These are phyloP conservation scores for Halophytophthora polymorphica DNA, from an alignment of 352 stramenopile genomes.

Conservation along the genomic window DNA sequence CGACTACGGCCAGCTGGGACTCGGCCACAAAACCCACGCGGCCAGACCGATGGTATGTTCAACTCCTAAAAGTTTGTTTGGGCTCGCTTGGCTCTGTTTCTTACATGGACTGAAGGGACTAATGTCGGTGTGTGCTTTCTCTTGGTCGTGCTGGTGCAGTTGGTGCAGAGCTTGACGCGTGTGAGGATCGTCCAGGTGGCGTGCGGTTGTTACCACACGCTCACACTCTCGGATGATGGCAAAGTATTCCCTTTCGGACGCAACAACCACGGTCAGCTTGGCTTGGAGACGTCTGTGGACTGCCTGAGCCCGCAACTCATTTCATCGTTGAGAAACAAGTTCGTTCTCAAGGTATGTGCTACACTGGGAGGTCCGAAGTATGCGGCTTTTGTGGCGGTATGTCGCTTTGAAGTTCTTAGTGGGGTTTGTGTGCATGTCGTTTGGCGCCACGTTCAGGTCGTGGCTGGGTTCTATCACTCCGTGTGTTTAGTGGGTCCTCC, in stretches of 20 bases:
- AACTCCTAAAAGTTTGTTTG: background rate
- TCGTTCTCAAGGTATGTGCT: slow-evolving; percentile 54
- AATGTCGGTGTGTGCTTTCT: background rate
- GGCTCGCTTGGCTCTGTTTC: background rate
- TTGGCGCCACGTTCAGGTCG: slow-evolving; percentile 47
- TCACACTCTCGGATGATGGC: slow-evolving; percentile 77
- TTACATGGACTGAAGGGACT: background rate
- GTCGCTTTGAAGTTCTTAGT: too few relatives aligned
- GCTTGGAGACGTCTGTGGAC: slow-evolving; percentile 68
- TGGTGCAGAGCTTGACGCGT: slow-evolving; percentile 43
- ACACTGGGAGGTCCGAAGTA: background rate
- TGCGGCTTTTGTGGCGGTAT: too few relatives aligned
- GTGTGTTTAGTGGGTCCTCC: slow-evolving; percentile 46
- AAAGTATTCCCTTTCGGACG: slow-evolving; percentile 91
- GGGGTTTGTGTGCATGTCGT: background rate
- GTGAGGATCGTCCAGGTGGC: slow-evolving; percentile 68
- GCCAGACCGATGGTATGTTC: slow-evolving; percentile 49
- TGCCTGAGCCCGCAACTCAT: slow-evolving; percentile 76
- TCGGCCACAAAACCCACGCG: slow-evolving; percentile 81
- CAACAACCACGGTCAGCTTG: slow-evolving; percentile 94
- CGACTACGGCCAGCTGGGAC: slow-evolving; percentile 91
- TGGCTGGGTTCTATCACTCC: slow-evolving; percentile 92
- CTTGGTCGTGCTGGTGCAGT: slow-evolving; percentile 25
- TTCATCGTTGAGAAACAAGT: slow-evolving; percentile 47
- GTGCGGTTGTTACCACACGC: slow-evolving; percentile 86